A percentile compares a stretch with the other conserved stretches of the same genome.
phyloP scores from a whole-genome alignment of 257 asterid species.

The Solanum pinnatisectum region DNA sequence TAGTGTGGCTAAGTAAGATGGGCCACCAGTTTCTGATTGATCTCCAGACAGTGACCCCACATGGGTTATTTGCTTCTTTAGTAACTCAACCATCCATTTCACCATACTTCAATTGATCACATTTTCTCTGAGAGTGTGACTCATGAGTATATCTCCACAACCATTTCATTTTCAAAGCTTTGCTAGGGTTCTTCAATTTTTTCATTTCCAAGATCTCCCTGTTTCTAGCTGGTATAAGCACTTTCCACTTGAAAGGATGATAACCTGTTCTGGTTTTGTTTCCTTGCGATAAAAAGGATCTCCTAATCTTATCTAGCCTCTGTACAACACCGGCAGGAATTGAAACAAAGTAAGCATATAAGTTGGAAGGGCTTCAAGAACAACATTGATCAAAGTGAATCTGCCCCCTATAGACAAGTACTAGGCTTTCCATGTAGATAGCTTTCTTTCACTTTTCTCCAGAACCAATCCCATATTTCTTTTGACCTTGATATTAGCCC shows the following conservation, averaged over 20 bases:
- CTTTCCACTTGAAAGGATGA: background rate
- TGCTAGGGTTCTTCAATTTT: background rate
- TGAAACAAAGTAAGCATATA: background rate
- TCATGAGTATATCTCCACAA: background rate
- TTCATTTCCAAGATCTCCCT: background rate
- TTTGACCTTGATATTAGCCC: background rate
- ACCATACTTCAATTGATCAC: background rate
- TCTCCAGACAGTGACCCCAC: background rate
- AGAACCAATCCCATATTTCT: background rate
- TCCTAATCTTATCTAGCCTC: background rate
- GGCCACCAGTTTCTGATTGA: background rate
- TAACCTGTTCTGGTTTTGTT: background rate
- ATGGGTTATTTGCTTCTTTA: background rate
- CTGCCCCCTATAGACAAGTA: background rate
- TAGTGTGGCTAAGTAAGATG: background rate
- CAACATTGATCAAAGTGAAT: background rate
- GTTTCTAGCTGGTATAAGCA: background rate
- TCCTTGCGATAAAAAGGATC: background rate
- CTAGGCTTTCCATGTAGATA: background rate
- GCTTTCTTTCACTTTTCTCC: background rate
- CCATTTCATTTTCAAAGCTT: background rate
- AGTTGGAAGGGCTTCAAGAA: background rate
- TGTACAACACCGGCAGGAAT: background rate
- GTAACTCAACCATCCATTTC: background rate
- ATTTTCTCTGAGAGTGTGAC: background rate